Base-by-base conservation (phyloP, 192 early-diverging fungal species). In the Mortierella claussenii region DNA sequence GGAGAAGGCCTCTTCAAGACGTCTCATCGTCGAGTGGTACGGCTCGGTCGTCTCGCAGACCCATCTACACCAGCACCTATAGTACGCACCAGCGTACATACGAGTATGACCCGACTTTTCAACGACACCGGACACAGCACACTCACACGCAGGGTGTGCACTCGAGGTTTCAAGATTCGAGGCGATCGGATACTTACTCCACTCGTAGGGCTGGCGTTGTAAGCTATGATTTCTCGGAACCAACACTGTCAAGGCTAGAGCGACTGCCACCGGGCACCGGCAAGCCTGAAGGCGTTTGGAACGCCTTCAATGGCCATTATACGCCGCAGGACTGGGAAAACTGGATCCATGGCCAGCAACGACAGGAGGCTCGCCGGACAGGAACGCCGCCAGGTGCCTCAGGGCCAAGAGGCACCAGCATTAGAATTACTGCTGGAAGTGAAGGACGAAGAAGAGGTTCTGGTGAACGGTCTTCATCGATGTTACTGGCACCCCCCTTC, bases 271-370 rank as follows among this genome's bases (percentile, higher is more conserved):
- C 27, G 33, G 63, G 52, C 4, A 55, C 51, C 10, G 52, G 43
- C 24, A 44, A 55, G 17, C 28, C 63, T 0, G 63, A 33, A 23
- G 63, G 63, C 3, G 21, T 55, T 0, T 65, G 63, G 63, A 54
- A 34, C 17, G 63, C 51, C 1, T 55, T 65, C 15, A 55, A 18
- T 17, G 28, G n/a, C 3, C 12, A 24, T 8, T 65, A 55, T 15
- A 63, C 61, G 13, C 61, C 32, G 0, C 33, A 63, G 49, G 61
- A 63, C 36, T 63, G 61, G 61, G 49, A 32, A 18, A 63, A 40
- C 2, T 63, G 20, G 28, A n/a, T 36, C 7, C 40, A 24, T 4
- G 24, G 4, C 18, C 42, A 59, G 24, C 21, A 49, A 49, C n/a
- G 26, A 24, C 7, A 40, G 13, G 37, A 10, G 7, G 37, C 37